A percentile compares a stretch with the other conserved stretches of the same genome.
Conservation (phyloP, 352 stramenopile genomes). For the Blastocystis sp. region DNA sequence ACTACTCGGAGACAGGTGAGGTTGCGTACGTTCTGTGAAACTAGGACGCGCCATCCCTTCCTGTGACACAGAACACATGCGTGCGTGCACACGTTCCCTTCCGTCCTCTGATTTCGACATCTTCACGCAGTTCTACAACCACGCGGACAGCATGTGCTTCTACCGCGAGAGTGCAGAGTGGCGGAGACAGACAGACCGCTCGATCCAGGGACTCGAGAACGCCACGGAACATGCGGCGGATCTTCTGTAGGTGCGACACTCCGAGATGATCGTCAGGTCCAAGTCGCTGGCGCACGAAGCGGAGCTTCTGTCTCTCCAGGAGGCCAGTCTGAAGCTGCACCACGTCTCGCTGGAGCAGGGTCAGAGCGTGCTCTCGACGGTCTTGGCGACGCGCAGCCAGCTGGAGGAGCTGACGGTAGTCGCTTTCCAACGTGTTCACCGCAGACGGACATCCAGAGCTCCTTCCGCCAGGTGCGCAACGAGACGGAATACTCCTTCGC, state of each 20-base stretch:
- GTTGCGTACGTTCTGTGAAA: background rate
- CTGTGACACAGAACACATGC: background rate
- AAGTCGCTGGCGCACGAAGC: background rate
- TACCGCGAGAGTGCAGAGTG: slow-evolving; percentile 38
- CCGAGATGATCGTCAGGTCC: background rate
- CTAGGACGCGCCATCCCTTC: background rate
- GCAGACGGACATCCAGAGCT: background rate
- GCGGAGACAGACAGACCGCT: slow-evolving; percentile 24
- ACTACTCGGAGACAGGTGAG: slow-evolving; percentile 15
- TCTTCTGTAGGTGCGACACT: background rate
- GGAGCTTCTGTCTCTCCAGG: background rate
- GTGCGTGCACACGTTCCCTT: background rate
- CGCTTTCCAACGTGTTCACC: background rate
- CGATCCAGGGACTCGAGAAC: background rate
- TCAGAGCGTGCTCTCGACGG: background rate
- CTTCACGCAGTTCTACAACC: slow-evolving; percentile 41
- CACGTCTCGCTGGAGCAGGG: background rate
- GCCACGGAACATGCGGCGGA: background rate
- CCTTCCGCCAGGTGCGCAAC: slow-evolving; percentile 1
- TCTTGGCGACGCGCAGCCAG: background rate
- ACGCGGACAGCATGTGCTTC: slow-evolving; percentile 24
- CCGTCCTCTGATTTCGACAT: background rate
- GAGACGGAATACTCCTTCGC: background rate
- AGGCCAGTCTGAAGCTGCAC: background rate
- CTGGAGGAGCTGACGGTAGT: background rate